Base-by-base conservation (phyloP, 441 rosid genomes). In the Daphne laureola region DNA sequence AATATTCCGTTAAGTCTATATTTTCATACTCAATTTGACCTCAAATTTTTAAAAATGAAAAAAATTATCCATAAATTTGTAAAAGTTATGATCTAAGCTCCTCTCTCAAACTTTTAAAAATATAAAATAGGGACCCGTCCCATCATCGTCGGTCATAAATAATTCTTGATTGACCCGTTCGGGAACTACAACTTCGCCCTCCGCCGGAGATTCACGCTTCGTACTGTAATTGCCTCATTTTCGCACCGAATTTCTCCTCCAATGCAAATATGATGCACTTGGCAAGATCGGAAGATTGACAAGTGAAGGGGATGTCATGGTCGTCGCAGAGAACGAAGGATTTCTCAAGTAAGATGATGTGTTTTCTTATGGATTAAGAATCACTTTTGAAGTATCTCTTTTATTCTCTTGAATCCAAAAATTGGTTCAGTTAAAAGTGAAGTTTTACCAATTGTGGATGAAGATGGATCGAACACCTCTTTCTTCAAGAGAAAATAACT, bases 281-380 rank as follows among this genome's bases (percentile, higher is more conserved):
- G 51, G 42, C 1, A 18, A 57, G 60, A 4, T 44, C 26, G 44
- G 12, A 38, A 57, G 54, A 13, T 46, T 56, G 5, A 53, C 79
- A 53, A 0, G 58, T 49, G 1, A 53, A 75, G 46, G 43, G 52
- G 25, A 67, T 62, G 0, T 69, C 80, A 57, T 64, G 59, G 14
- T 67, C 75, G 3, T 75, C 59, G 47, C 77, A 73, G 8, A 75
- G 76, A 1, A 71, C 66, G 35, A 62, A 63, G 54, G 61, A 55
- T 2, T 40, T 42, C 38, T 68, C 72, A 26, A n/a, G n/a, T n/a
- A n/a, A n/a, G n/a, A n/a, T n/a, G n/a, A n/a, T n/a, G n/a, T n/a
- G n/a, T n/a, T n/a, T n/a, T n/a, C n/a, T n/a, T n/a, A n/a, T n/a
- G n/a, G n/a, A n/a, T n/a, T n/a, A n/a, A n/a, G n/a, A n/a, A n/a